These are phyloP conservation scores for Hemisphaericaspora xylanilytica DNA, from an alignment of 1,139 yeast genomes.

Conservation along the genomic window DNA sequence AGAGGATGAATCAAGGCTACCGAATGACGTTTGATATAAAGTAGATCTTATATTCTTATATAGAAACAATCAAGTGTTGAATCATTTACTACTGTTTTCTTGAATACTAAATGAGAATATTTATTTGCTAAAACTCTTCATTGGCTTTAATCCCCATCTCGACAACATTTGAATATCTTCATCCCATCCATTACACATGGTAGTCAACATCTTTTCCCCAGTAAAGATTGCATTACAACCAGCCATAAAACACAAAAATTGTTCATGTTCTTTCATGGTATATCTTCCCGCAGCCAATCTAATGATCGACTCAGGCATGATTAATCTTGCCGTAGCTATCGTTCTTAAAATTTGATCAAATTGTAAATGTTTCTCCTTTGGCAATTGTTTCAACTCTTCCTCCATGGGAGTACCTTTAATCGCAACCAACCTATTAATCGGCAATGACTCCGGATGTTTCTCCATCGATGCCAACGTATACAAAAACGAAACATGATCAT, in stretches of 20 bases:
- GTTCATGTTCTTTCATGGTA: slow-evolving; percentile 77
- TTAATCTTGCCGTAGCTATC: slow-evolving; percentile 69
- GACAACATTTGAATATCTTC: slow-evolving; percentile 68
- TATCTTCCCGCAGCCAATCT: slow-evolving; percentile 80
- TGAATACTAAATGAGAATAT: too few species aligned
- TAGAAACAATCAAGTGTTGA: neutral
- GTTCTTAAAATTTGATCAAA: slow-evolving; percentile 67
- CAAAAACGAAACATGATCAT: slow-evolving; percentile 68
- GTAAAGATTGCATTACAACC: slow-evolving; percentile 83
- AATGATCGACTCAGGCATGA: slow-evolving; percentile 71
- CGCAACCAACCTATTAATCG: slow-evolving; percentile 77
- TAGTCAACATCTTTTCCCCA: slow-evolving; percentile 78
- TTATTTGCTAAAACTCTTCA: slow-evolving; percentile 54
- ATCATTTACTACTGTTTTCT: neutral
- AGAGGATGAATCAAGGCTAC: neutral
- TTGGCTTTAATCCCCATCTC: slow-evolving; percentile 71
- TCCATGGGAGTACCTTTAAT: slow-evolving; percentile 78
- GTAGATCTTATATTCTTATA: too few species aligned
- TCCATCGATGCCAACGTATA: slow-evolving; percentile 67
- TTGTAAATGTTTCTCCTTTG: slow-evolving; percentile 39
- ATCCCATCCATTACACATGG: slow-evolving; percentile 84
- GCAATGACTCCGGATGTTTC: slow-evolving; percentile 74
- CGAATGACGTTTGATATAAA: too few species aligned
- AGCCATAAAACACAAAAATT: slow-evolving; percentile 70
- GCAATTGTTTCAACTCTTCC: slow-evolving; percentile 45